These are phyloP conservation scores for Penicillium frequentans DNA, from an alignment of 2,329 filamentous ascomycete genomes.

Conservation along the genomic window DNA sequence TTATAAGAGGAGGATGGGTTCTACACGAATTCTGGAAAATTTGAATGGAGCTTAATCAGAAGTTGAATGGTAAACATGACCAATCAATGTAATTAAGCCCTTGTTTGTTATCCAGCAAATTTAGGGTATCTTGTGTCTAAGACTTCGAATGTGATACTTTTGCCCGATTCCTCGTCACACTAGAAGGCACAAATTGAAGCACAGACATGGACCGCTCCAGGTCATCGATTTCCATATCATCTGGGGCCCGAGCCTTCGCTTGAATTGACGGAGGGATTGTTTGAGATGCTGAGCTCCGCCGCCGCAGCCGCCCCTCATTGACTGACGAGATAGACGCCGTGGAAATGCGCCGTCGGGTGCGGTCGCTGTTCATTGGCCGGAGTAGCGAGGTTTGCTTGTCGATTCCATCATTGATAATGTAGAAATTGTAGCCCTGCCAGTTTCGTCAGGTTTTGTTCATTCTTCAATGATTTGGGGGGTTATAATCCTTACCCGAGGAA, in stretches of 20 bases:
- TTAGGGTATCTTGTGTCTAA: too few species aligned
- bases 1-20: too few species aligned
- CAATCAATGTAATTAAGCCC: too few species aligned
- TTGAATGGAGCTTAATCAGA: too few species aligned
- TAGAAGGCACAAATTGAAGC: constrained; percentile 45
- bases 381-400: constrained; percentile 81
- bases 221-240: constrained; percentile 36
- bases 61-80: too few species aligned
- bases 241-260: not conserved
- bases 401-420: constrained; percentile 83
- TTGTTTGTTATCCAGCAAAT: not conserved
- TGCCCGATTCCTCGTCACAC: constrained; percentile 35
- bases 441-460: not conserved
- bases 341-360: constrained; percentile 34
- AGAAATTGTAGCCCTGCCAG: constrained; percentile 76
- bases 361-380: constrained; percentile 38
- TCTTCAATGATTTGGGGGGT: not conserved
- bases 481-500: constrained; percentile 60
- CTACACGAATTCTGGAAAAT: too few species aligned
- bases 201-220: constrained; percentile 47
- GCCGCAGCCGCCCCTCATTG: constrained; percentile 34
- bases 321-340: constrained; percentile 29
- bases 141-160: constrained; percentile 18
- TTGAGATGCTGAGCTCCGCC: constrained; percentile 32
- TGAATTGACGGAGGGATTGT: constrained; percentile 11